A percentile compares a stretch with the other conserved stretches of the same genome.
Evolutionary conservation across 1,284 basidiomycete genomes (phyloP).

Genomic region (Athelia psychrophila): DNA sequence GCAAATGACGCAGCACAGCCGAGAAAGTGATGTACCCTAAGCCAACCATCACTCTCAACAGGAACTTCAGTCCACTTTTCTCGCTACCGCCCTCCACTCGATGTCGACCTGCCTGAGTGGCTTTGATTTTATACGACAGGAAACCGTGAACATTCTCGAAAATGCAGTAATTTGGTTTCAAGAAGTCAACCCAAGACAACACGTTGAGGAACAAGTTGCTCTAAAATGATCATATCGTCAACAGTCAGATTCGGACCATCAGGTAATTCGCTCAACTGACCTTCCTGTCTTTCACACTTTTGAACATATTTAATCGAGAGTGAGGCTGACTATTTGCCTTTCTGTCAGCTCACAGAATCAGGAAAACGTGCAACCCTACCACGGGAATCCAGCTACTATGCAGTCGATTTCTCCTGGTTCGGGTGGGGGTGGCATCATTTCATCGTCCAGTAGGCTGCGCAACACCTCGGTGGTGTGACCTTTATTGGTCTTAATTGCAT

Average conservation of each 20-base stretch:
- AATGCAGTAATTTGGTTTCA: conserved; percentile 56
- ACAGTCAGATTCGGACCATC: no score
- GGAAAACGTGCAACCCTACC: conserved; percentile 44
- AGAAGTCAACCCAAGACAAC: conserved; percentile 62
- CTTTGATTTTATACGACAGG: conserved; percentile 49
- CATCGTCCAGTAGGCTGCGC: conserved; percentile 30
- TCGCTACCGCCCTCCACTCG: conserved; percentile 54
- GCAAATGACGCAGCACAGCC: background rate
- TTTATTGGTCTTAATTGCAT: conserved; percentile 46
- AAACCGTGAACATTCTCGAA: conserved; percentile 79
- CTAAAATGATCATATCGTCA: background rate
- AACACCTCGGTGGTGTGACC: conserved; percentile 35
- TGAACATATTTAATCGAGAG: conserved; percentile 36
- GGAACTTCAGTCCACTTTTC: conserved; percentile 66
- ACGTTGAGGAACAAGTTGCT: conserved; percentile 55
- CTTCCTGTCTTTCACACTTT: conserved; percentile 31
- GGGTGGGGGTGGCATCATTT: conserved; percentile 40
- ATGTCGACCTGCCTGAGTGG: conserved; percentile 44
- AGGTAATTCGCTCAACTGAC: no score
- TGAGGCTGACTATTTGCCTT: conserved; percentile 31
- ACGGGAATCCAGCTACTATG: conserved; percentile 70
- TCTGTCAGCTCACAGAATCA: no score
- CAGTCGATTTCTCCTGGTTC: conserved; percentile 55
- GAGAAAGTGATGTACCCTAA: conserved; percentile 53
- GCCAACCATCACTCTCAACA: conserved; percentile 53